Evolutionary conservation across 2,329 filamentous ascomycete species (phyloP), one percentile per base, ranked within the genome.

Genomic region (Aspergillus sclerotialis): DNA sequence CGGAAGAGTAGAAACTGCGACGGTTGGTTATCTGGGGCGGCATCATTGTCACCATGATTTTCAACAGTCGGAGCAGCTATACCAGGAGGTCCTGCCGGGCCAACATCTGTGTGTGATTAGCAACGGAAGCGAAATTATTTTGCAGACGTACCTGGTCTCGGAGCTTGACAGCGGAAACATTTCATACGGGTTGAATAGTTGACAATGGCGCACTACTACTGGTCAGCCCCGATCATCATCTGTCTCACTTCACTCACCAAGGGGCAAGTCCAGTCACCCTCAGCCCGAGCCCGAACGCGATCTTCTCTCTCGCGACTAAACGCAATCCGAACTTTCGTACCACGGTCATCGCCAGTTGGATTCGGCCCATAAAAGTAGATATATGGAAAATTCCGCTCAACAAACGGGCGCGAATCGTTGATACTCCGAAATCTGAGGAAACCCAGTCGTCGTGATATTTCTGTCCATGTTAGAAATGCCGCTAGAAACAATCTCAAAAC

Each of bases 1-100:
- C 84, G 78, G 15, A 92, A 68, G 4, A 92, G 75, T 13, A 92
- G 64, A 45, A 89, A 87, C 45, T 88, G 84, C 1, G 84, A 87
- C 1, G 80, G 75, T 0, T 72, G 80, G 14, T 63, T 67, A 33
- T 76, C 68, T 4, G 70, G 64, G 1, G 70, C 69, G 2, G 63
- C 68, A 54, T 75, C 72, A 42, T 72, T 75, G 38, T 75, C 72
- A 15, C 72, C 72, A 35, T 64, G 68, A 23, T 74, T 74, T 7
- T 60, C 58, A 23, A 68, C 63, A 29, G 63, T 69, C 12, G 58
- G 61, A 28, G 61, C 48, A 35, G 64, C 56, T 34, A 60, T 60
- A 7, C 55, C 54, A 28, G 58, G 60, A 12, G 58, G 56, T 36
- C 53, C 49, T 42, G 60, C 32, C 10, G 44, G 37, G 8, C 59